A percentile compares a stretch with the other conserved stretches of the same genome.
Conservation (phyloP, 148 eudicot genomes). For the Nepenthes gracilis region DNA sequence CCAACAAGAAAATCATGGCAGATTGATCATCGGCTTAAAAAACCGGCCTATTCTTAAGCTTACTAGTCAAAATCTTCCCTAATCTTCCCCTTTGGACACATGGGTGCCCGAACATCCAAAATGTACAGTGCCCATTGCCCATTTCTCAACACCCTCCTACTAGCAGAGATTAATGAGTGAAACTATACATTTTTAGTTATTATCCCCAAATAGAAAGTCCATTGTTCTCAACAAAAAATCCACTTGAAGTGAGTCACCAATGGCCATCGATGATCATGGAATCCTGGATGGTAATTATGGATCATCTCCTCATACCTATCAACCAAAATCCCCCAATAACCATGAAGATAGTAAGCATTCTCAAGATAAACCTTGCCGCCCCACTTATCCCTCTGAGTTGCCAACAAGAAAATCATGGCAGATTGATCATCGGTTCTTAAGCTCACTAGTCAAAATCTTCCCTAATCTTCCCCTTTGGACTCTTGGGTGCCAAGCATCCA, state of each 20-base stretch:
- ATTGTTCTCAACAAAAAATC: no score
- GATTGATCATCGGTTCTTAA: conserved; percentile 82
- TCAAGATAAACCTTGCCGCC: conserved; percentile 66
- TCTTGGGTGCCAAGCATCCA: conserved; percentile 76
- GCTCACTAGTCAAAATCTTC: conserved; percentile 35
- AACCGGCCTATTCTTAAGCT: conserved; percentile 59
- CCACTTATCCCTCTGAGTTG: conserved; percentile 51
- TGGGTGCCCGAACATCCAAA: conserved; percentile 62
- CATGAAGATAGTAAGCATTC: conserved; percentile 56
- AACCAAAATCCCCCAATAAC: conserved; percentile 72
- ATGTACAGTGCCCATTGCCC: conserved; percentile 66
- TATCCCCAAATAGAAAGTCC: no score
- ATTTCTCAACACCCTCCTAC: conserved; percentile 64
- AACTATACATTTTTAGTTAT: no score
- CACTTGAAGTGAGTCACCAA: conserved; percentile 67
- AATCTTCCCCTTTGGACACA: conserved; percentile 56
- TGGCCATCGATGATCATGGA: conserved; percentile 78
- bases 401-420: conserved; percentile 64
- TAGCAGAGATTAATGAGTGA: no score
- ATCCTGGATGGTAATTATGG: conserved; percentile 51
- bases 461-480: conserved; percentile 55
- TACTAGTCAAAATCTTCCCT: conserved; percentile 46
- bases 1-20: conserved; percentile 64
- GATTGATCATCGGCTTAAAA: conserved; percentile 87
- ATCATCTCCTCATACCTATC: conserved; percentile 59